A percentile compares a stretch with the other conserved stretches of the same genome.
phyloP scores from a whole-genome alignment of 2,329 filamentous ascomycete species.

The Talaromyces albobiverticillius region DNA sequence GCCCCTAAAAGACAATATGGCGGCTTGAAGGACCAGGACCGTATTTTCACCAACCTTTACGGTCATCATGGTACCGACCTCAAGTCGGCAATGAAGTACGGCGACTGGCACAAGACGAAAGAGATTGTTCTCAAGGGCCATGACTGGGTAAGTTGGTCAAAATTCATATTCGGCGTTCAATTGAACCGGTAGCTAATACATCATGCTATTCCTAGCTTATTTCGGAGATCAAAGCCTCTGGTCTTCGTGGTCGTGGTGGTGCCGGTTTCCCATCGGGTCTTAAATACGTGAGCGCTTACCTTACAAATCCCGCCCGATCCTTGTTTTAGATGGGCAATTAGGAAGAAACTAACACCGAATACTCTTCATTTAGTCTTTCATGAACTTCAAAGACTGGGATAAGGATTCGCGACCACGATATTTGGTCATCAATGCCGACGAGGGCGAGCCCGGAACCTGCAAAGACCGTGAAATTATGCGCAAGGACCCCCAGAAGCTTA shows the following conservation, averaged over 20 bases:
- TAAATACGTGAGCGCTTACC: conserved; percentile 80
- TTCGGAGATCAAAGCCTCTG: conserved; percentile 93
- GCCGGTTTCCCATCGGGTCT: conserved; percentile 96
- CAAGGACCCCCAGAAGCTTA: conserved; percentile 98
- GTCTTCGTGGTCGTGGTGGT: conserved; percentile 90
- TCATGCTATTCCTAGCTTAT: conserved; percentile 64
- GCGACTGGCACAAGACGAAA: conserved; percentile 99
- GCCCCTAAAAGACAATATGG: conserved; percentile 67
- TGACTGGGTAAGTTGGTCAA: conserved; percentile 68
- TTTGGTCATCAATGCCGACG: conserved; percentile 96
- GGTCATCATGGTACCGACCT: conserved; percentile 86
- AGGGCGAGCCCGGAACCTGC: conserved; percentile 98
- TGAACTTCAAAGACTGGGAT: conserved; percentile 99
- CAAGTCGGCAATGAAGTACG: conserved; percentile 94
- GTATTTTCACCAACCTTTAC: conserved; percentile 99
- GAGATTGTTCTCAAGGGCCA: conserved; percentile 96
- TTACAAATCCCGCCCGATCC: neutral
- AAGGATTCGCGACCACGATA: conserved; percentile 96
- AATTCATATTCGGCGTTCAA: neutral
- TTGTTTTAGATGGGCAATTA: neutral
- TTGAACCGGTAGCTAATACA: conserved; percentile 1
- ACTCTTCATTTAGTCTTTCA: conserved; percentile 71
- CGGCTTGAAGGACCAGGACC: conserved; percentile 90
- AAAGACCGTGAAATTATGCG: conserved; percentile 99
- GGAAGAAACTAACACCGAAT: conserved; percentile 3